Evolutionary conservation across 2,329 filamentous ascomycete genomes (phyloP).

Genomic region (Phyllosticta paracitricarpa): DNA sequence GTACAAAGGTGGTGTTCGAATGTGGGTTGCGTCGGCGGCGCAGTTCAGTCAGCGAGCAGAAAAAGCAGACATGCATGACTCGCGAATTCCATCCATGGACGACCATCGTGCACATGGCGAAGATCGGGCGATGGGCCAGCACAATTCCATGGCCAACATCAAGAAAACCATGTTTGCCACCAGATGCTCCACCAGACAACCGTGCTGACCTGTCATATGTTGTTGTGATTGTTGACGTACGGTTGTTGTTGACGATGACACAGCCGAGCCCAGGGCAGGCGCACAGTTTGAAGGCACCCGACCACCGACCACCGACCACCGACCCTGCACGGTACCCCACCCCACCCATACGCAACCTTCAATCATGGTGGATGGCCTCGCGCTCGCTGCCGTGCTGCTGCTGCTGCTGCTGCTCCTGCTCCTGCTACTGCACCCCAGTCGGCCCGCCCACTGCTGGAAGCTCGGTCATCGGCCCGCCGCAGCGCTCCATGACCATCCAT

Average conservation of each 20-base stretch:
- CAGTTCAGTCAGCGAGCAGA: too few species aligned
- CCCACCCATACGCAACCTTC: background rate
- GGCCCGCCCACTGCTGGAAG: background rate
- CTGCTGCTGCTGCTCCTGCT: too few species aligned
- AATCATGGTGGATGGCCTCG: background rate
- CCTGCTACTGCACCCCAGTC: background rate
- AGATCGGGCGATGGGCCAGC: background rate
- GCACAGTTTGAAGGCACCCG: background rate
- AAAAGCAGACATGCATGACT: background rate
- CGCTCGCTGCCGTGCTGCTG: background rate
- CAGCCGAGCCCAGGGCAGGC: too few species aligned
- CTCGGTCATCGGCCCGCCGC: background rate
- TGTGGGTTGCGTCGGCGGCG: background rate
- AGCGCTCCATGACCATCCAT: too few species aligned
- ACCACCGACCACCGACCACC: too few species aligned
- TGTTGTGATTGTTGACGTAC: background rate
- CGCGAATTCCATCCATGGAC: background rate
- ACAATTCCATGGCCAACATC: background rate
- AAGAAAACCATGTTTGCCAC: background rate
- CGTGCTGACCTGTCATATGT: background rate
- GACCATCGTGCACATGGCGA: background rate
- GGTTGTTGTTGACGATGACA: background rate
- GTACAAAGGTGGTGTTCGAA: background rate
- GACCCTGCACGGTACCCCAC: too few species aligned
- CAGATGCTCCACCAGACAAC: background rate